Evolutionary conservation across 2,329 filamentous ascomycete species (phyloP).

Genomic region (Rhexocercosporidium sp.): DNA sequence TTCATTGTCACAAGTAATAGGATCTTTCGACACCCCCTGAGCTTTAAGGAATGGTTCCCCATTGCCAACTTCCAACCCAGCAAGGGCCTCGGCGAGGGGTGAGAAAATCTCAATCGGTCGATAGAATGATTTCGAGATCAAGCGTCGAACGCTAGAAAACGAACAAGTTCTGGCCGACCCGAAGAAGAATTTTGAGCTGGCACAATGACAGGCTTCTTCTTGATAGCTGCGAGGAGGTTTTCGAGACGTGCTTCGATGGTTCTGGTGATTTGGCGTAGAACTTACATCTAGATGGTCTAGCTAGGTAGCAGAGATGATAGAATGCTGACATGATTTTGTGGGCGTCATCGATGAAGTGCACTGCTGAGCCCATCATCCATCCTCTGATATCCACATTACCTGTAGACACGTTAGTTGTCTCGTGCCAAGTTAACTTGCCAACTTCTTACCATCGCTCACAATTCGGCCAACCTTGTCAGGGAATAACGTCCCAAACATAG

Average conservation of each 20-base stretch:
- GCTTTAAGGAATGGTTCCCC: neutral
- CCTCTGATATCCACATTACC: slow-evolving; percentile 35
- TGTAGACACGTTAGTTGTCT: neutral
- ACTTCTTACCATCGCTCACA: neutral
- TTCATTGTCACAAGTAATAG: neutral
- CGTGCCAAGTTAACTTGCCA: neutral
- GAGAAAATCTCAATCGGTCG: neutral
- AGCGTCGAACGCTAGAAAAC: neutral
- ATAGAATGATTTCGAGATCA: neutral
- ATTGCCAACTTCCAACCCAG: neutral
- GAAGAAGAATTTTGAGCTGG: neutral
- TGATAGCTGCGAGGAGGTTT: neutral
- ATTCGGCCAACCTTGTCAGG: neutral
- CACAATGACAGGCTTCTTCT: neutral
- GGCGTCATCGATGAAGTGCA: slow-evolving; percentile 47
- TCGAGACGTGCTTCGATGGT: slow-evolving; percentile 19
- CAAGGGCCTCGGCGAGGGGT: neutral
- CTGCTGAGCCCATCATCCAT: slow-evolving; percentile 41
- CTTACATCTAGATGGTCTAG: slow-evolving; percentile 41
- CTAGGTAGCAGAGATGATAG: slow-evolving; percentile 36
- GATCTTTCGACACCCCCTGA: neutral
- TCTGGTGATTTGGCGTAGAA: slow-evolving; percentile 30
- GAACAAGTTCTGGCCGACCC: slow-evolving; percentile 1
- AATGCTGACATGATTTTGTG: slow-evolving; percentile 37
- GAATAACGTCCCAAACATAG: neutral